Conservation (phyloP, 1,139 yeast species). For the Pichia sp. region DNA sequence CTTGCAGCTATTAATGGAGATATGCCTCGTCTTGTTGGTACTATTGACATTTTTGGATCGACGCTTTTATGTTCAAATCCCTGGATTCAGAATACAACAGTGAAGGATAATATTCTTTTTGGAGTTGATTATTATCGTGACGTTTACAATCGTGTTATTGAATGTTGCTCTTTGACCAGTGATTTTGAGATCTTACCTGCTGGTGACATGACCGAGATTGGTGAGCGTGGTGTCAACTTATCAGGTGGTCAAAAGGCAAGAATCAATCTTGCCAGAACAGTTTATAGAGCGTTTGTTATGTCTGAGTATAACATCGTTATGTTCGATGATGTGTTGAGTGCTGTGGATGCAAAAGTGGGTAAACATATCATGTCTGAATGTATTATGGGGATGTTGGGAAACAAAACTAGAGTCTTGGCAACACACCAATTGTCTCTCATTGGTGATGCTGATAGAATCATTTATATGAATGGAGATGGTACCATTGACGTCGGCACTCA, state of each 20-base stretch:
- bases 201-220: slow-evolving; percentile 82
- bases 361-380: slow-evolving; percentile 71
- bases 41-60: slow-evolving; percentile 39
- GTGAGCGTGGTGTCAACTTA: slow-evolving; percentile 85
- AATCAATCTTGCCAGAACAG: slow-evolving; percentile 77
- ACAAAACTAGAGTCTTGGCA: slow-evolving; percentile 69
- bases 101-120: slow-evolving; percentile 64
- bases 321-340: slow-evolving; percentile 82
- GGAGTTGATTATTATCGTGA: slow-evolving; percentile 52
- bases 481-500: slow-evolving; percentile 53
- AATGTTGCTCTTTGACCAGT: slow-evolving; percentile 59
- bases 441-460: slow-evolving; percentile 60
- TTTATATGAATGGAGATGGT: slow-evolving; percentile 66
- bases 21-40: slow-evolving; percentile 47
- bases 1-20: slow-evolving; percentile 55
- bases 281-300: slow-evolving; percentile 37
- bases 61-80: slow-evolving; percentile 45
- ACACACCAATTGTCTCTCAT: slow-evolving; percentile 80
- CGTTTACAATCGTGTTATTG: slow-evolving; percentile 49
- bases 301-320: slow-evolving; percentile 57
- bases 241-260: slow-evolving; percentile 96
- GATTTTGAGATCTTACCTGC: slow-evolving; percentile 71
- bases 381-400: slow-evolving; percentile 47
- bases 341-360: slow-evolving; percentile 90
- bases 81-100: slow-evolving; percentile 84